Conservation (phyloP, 2,329 filamentous ascomycete species). For the Aureobasidium sp. region DNA sequence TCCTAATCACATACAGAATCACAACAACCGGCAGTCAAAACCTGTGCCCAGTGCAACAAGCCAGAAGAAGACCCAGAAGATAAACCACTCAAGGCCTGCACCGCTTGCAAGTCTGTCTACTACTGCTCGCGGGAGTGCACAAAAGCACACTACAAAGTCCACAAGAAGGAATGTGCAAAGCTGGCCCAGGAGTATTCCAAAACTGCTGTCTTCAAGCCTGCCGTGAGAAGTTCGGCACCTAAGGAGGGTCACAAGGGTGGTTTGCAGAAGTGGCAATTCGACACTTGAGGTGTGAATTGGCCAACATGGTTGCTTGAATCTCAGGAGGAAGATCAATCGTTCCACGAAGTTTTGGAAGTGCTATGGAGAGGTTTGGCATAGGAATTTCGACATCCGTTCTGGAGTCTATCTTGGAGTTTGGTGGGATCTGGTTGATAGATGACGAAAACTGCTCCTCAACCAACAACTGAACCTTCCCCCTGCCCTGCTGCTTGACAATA, state of each 20-base stretch:
- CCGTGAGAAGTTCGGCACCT: conserved; percentile 28
- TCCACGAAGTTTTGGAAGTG: neutral
- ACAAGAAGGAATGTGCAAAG: conserved; percentile 35
- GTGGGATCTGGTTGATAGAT: neutral
- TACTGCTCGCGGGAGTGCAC: conserved; percentile 38
- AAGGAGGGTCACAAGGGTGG: conserved; percentile 29
- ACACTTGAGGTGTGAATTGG: conserved; percentile 20
- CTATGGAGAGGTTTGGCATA: neutral
- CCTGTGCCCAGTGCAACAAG: conserved; percentile 11
- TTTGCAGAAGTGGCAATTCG: conserved; percentile 36
- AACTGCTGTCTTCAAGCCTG: conserved; percentile 34
- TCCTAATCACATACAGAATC: neutral
- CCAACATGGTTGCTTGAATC: neutral
- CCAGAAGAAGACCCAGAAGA: conserved; percentile 9
- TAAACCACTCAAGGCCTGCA: conserved; percentile 30
- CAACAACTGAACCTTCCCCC: neutral
- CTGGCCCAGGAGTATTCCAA: conserved; percentile 35
- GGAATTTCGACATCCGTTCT: neutral
- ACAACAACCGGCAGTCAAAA: conserved; percentile 2
- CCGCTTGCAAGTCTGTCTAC: conserved; percentile 32
- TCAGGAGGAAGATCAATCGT: neutral
- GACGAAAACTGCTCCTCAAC: too few species aligned
- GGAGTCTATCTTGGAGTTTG: neutral
- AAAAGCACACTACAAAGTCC: conserved; percentile 33
- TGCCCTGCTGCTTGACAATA: neutral